Evolutionary conservation across 257 asterid species (phyloP).

Genomic region (Anisodus tanguticus): DNA sequence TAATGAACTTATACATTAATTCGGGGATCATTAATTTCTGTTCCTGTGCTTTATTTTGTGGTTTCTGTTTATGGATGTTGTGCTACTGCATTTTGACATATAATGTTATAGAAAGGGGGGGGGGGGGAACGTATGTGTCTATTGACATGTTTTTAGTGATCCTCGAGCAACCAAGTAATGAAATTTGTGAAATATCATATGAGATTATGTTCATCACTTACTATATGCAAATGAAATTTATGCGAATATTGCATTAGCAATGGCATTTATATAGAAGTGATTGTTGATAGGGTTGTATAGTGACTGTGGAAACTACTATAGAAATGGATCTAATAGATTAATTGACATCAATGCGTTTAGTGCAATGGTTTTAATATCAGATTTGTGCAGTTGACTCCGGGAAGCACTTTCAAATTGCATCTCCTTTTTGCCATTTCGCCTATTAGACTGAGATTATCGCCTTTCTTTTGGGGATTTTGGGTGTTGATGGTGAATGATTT

Average conservation of each 20-base stretch:
- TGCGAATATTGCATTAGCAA: background rate
- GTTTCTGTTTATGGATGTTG: background rate
- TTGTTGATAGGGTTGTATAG: background rate
- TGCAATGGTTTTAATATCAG: background rate
- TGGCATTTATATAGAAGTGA: background rate
- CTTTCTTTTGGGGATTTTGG: background rate
- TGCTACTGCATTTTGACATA: background rate
- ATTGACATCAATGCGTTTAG: background rate
- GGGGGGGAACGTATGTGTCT: background rate
- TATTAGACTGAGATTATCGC: background rate
- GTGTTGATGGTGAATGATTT: background rate
- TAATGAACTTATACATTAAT: background rate
- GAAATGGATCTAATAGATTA: slow-evolving; percentile 2
- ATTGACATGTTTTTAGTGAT: background rate
- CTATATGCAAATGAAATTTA: background rate
- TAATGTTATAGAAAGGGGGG: background rate
- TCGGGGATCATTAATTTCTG: background rate
- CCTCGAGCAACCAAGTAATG: background rate
- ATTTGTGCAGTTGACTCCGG: slow-evolving; percentile 15
- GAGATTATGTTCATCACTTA: background rate
- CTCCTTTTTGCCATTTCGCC: background rate
- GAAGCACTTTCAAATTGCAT: background rate
- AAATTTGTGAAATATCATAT: slow-evolving; percentile 7
- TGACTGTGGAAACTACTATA: background rate
- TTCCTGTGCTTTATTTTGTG: background rate